Base-by-base conservation (phyloP, 1,139 yeast genomes). In the Debaryomyces udenii region DNA sequence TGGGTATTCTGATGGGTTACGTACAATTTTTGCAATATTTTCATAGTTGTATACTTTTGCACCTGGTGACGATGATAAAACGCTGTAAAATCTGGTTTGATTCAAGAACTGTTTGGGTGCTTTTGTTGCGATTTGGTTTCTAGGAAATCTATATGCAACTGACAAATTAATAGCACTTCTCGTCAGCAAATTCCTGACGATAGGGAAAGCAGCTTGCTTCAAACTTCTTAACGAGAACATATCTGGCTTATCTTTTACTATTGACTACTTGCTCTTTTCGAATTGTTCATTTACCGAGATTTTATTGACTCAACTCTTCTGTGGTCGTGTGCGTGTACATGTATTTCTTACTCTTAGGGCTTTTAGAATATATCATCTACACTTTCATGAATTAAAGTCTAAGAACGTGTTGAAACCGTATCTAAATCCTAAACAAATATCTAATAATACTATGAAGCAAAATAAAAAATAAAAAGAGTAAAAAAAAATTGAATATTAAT, bases 61-160 rank as follows among this genome's bases (percentile, higher is more conserved):
- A 28, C 61, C 70, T 27, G 71, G 67, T 11, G 62, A 51, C 33
- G 59, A 59, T 3, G 68, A 46, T 32, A 65, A 60, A 22, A 64
- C 67, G 43, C 66, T 60, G 47, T 64, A 64, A 6, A 42, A 45
- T 52, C 62, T 57, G 23, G 31, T 32, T 31, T 42, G 43, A n/a
- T 15, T 29, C 20, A 39, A 34, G 29, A 30, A 18, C 30, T 37
- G 32, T 10, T 31, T 32, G 17, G 31, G 27, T 10, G 26, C 17
- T 27, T 34, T 28, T 16, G 18, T 27, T 35, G 32, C 27, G 14
- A 23, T 35, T 27, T 29, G 32, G 20, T 20, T 27, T 7, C 22
- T 34, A 14, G 96, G 86, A 44, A 90, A 70, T 51, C 97, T 73
- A 61, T 91, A 97, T 2, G 98, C 97, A 58, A 90, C 91, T 42